Evolutionary conservation across 768 basidiomycete genomes (phyloP).

Genomic region (Gloeostereum incarnatum): DNA sequence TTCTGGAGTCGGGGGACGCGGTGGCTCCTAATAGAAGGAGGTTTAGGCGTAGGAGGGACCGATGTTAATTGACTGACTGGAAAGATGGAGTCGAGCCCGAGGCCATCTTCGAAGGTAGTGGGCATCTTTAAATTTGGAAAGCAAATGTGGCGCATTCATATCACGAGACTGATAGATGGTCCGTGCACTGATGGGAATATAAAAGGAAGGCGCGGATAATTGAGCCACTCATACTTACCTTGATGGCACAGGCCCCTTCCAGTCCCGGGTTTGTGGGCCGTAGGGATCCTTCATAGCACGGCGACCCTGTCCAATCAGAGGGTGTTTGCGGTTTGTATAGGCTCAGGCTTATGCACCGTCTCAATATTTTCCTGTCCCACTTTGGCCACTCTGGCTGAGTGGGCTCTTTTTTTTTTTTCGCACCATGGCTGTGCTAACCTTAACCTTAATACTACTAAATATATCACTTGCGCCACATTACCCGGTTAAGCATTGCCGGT

Average conservation of each 20-base stretch:
- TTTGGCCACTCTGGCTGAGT: slow-evolving; percentile 27
- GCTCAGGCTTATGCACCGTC: slow-evolving; percentile 44
- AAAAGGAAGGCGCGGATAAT: too few relatives aligned
- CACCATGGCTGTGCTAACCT: too few relatives aligned
- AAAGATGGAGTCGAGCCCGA: slow-evolving; percentile 38
- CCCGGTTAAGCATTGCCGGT: background rate
- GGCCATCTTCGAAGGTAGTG: slow-evolving; percentile 18
- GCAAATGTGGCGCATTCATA: too few relatives aligned
- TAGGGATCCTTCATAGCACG: slow-evolving; percentile 29
- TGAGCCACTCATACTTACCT: too few relatives aligned
- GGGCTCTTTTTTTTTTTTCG: slow-evolving; percentile 21
- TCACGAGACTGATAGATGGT: too few relatives aligned
- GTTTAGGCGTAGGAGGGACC: slow-evolving; percentile 1
- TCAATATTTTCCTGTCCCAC: slow-evolving; percentile 42
- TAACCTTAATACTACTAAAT: too few relatives aligned
- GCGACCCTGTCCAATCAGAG: slow-evolving; percentile 31
- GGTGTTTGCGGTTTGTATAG: slow-evolving; percentile 25
- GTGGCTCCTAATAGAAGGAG: slow-evolving; percentile 40
- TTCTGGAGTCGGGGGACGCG: slow-evolving; percentile 59
- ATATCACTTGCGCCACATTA: background rate
- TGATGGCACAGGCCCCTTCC: background rate
- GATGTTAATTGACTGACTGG: slow-evolving; percentile 26
- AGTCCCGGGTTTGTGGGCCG: slow-evolving; percentile 21
- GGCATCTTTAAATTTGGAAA: background rate
- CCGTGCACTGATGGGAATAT: too few relatives aligned